A percentile compares a stretch with the other conserved stretches of the same genome.
phyloP scores from a whole-genome alignment of 1,139 yeast species.

The Geotrichum australiense region DNA sequence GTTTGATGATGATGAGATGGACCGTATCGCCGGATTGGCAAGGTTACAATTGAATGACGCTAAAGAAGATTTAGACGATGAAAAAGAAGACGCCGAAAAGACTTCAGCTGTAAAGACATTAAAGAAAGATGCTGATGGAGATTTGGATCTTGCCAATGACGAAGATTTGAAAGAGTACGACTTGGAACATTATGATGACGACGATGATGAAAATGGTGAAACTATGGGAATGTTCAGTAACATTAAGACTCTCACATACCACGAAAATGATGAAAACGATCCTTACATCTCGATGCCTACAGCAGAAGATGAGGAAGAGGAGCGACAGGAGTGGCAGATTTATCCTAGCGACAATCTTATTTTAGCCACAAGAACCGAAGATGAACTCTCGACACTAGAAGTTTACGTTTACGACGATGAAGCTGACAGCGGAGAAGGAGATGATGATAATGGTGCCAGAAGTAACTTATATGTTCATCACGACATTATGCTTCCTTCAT shows the following conservation, averaged over 20 bases:
- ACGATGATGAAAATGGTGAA: constrained; percentile 57
- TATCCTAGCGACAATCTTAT: constrained; percentile 86
- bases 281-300: constrained; percentile 64
- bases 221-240: constrained; percentile 37
- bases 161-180: constrained; percentile 86
- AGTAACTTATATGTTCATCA: constrained; percentile 86
- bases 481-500: constrained; percentile 93
- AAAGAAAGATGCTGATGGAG: constrained; percentile 28
- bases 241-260: constrained; percentile 43
- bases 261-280: constrained; percentile 56
- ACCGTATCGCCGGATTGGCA: constrained; percentile 79
- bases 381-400: constrained; percentile 85
- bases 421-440: constrained; percentile 56
- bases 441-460: constrained; percentile 52
- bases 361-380: constrained; percentile 91
- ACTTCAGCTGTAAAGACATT: constrained; percentile 16
- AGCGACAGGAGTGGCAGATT: constrained; percentile 75
- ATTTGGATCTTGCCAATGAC: constrained; percentile 39
- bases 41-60: constrained; percentile 75
- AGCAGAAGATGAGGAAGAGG: constrained; percentile 62
- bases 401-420: constrained; percentile 86
- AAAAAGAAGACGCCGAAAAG: constrained; percentile 29
- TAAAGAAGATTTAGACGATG: constrained; percentile 48
- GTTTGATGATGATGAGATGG: constrained; percentile 87
- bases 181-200: constrained; percentile 70